Evolutionary conservation across 2,329 filamentous ascomycete species (phyloP).

Genomic region (Chrysoporthe cubensis): DNA sequence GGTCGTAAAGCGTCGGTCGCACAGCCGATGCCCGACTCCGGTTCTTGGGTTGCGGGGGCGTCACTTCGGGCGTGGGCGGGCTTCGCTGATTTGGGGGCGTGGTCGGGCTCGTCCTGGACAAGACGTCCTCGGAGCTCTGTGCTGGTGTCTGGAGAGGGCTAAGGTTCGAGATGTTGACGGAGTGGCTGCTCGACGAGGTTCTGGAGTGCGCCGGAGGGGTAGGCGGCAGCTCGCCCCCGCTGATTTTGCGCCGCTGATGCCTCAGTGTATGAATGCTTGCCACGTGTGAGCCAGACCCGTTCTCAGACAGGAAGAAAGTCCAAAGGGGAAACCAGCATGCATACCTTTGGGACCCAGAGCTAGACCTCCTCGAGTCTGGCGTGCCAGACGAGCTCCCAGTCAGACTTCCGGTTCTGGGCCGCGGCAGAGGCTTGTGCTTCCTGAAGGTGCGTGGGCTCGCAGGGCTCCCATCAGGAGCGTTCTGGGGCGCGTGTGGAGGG

Average conservation of each 20-base stretch:
- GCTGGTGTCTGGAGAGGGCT: conserved; percentile 43
- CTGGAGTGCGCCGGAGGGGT: conserved; percentile 66
- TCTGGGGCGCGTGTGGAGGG: conserved; percentile 21
- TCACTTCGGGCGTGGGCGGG: conserved; percentile 76
- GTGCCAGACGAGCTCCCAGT: conserved; percentile 24
- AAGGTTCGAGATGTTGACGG: conserved; percentile 48
- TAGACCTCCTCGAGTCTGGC: conserved; percentile 23
- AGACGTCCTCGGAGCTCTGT: conserved; percentile 44
- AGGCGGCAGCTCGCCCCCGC: conserved; percentile 58
- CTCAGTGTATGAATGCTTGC: conserved; percentile 46
- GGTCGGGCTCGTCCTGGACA: conserved; percentile 47
- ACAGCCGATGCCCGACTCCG: conserved; percentile 46
- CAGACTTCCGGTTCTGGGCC: conserved; percentile 36
- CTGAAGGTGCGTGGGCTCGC: conserved; percentile 40
- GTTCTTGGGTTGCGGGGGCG: conserved; percentile 61
- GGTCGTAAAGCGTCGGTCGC: conserved; percentile 53
- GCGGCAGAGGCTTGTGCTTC: conserved; percentile 45
- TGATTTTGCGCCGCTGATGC: conserved; percentile 47
- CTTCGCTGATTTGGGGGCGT: conserved; percentile 69
- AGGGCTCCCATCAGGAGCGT: conserved; percentile 34
- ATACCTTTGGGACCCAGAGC: conserved; percentile 26
- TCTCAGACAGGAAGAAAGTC: conserved; percentile 19
- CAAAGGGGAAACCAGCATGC: conserved; percentile 25
- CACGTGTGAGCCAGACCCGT: conserved; percentile 38
- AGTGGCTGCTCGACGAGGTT: conserved; percentile 57